Evolutionary conservation across 23 red algal species (phyloP).

Genomic region (Gracilaria gracilis): DNA sequence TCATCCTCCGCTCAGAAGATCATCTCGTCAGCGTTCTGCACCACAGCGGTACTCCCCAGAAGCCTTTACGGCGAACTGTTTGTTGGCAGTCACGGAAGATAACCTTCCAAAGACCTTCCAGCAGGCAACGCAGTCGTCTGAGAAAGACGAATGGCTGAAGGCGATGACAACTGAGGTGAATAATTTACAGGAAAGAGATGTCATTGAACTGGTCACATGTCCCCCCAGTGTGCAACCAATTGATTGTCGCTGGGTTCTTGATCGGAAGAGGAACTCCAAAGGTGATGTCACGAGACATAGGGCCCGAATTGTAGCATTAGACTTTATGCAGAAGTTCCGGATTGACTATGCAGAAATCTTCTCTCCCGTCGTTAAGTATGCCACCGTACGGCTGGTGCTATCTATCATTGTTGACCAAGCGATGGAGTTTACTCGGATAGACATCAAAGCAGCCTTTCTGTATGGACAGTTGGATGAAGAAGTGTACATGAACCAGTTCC

Average conservation of each 20-base stretch:
- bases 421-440: constrained; percentile 18
- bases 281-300: constrained; percentile 22
- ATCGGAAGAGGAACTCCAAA: constrained; percentile 24
- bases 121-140: background rate
- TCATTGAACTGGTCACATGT: background rate
- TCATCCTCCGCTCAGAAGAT: background rate
- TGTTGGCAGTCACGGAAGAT: background rate
- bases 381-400: constrained; percentile 11
- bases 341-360: constrained; percentile 54
- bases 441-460: constrained; percentile 45
- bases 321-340: constrained; percentile 31
- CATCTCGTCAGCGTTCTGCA: background rate
- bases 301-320: constrained; percentile 59
- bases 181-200: background rate
- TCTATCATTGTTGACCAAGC: background rate
- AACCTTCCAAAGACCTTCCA: background rate
- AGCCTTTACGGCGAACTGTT: background rate
- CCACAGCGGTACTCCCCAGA: background rate
- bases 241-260: constrained; percentile 29
- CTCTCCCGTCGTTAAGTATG: constrained; percentile 42
- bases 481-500: constrained; percentile 26
- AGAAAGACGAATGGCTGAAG: background rate
- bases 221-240: background rate
- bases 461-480: constrained; percentile 24
- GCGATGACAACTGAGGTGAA: background rate